These are phyloP conservation scores for Chytridiales sp. DNA, from an alignment of 371 early-diverging fungal genomes.

Conservation along the genomic window DNA sequence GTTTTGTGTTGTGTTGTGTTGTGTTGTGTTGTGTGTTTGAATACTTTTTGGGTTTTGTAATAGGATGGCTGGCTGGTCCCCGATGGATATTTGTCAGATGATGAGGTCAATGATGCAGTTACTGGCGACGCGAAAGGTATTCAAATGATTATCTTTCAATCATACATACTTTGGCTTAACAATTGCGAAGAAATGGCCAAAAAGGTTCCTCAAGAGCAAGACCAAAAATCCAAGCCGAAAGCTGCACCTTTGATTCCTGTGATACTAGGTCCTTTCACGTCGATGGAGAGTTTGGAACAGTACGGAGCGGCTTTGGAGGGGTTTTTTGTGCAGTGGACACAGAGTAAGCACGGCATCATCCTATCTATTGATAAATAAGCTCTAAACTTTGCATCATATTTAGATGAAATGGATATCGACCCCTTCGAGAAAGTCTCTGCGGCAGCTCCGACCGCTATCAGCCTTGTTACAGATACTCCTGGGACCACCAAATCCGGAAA, in stretches of 20 bases:
- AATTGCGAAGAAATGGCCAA: not conserved
- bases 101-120: slow-evolving; percentile 63
- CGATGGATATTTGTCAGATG: slow-evolving; percentile 78
- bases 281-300: not conserved
- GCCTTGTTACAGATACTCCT: no score
- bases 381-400: no score
- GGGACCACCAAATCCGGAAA: no score
- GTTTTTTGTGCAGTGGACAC: no score
- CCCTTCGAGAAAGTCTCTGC: no score
- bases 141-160: not conserved
- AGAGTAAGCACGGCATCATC: no score
- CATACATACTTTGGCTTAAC: not conserved
- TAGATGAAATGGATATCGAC: no score
- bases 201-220: slow-evolving; percentile 5
- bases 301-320: slow-evolving; percentile 1
- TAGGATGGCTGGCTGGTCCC: slow-evolving; percentile 56
- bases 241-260: slow-evolving; percentile 12
- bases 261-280: not conserved
- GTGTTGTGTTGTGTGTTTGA: not conserved
- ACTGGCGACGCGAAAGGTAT: not conserved
- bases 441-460: no score
- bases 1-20: not conserved
- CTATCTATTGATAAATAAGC: no score
- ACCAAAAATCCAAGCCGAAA: no score
- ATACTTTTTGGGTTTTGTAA: not conserved